Percentiles rank a stretch among this genome's conserved stretches.
Evolutionary conservation across 768 basidiomycete species (phyloP).

Genomic region (Bullera alba): DNA sequence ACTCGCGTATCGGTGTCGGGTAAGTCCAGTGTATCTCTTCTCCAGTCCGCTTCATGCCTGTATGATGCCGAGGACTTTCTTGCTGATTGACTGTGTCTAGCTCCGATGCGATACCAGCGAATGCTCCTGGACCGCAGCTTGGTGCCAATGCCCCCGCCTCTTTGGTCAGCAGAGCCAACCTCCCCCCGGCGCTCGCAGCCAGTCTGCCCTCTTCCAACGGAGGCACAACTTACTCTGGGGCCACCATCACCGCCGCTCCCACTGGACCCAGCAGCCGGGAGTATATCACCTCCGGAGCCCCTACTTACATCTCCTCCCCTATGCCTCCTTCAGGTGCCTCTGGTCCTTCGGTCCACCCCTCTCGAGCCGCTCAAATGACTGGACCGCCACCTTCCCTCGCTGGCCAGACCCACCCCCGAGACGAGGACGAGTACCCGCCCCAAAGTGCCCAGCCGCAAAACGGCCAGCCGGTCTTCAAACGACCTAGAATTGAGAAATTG

Average conservation of each 20-base stretch:
- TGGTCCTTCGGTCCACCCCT: slow-evolving; percentile 61
- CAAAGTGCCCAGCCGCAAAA: slow-evolving; percentile 56
- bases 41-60: slow-evolving; percentile 14
- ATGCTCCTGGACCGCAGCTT: slow-evolving; percentile 71
- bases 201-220: slow-evolving; percentile 48
- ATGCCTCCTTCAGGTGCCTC: slow-evolving; percentile 21
- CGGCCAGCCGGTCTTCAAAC: slow-evolving; percentile 70
- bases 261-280: slow-evolving; percentile 59
- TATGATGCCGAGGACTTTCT: slow-evolving; percentile 8
- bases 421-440: slow-evolving; percentile 57
- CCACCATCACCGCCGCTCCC: slow-evolving; percentile 82
- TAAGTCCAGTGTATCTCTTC: too few species aligned
- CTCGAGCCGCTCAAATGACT: slow-evolving; percentile 54
- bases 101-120: slow-evolving; percentile 5
- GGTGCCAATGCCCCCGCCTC: slow-evolving; percentile 54
- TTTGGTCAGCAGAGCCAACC: not conserved
- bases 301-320: slow-evolving; percentile 22
- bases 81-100: not conserved
- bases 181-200: slow-evolving; percentile 62
- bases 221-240: slow-evolving; percentile 60
- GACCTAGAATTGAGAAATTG: slow-evolving; percentile 76
- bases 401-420: slow-evolving; percentile 56
- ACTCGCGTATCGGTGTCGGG: slow-evolving; percentile 57
- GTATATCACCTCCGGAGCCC: slow-evolving; percentile 13
- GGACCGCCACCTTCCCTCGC: slow-evolving; percentile 38